These are phyloP conservation scores for Zea mays DNA, from an alignment of 176 grass and related monocot genomes.

Conservation along the genomic window DNA sequence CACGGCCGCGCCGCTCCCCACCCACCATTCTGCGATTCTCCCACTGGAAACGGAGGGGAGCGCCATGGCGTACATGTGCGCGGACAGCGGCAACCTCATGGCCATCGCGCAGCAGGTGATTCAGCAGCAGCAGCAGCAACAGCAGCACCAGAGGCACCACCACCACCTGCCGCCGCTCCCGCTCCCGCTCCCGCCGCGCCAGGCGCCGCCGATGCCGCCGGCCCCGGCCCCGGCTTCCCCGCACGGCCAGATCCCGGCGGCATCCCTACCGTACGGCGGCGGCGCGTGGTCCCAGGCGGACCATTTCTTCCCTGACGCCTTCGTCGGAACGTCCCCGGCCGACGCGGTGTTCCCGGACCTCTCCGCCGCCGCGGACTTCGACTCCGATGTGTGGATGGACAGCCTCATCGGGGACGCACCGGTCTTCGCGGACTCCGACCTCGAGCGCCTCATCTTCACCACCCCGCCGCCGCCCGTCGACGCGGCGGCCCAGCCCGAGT, in stretches of 20 bases:
- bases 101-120: slow-evolving; percentile 99
- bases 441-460: slow-evolving; percentile 75
- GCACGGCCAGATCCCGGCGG: slow-evolving; percentile 50
- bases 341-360: slow-evolving; percentile 62
- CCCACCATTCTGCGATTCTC: slow-evolving; percentile 15
- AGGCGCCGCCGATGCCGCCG: slow-evolving; percentile 18
- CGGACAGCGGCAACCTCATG: slow-evolving; percentile 99
- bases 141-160: slow-evolving; percentile 48
- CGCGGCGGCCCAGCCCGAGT: background rate
- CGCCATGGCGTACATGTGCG: slow-evolving; percentile 95
- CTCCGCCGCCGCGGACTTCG: slow-evolving; percentile 62
- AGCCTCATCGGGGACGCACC: slow-evolving; percentile 80
- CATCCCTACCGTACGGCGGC: slow-evolving; percentile 35
- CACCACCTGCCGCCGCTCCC: slow-evolving; percentile 20
- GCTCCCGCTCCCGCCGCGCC: slow-evolving; percentile 29
- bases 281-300: slow-evolving; percentile 44
- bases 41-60: slow-evolving; percentile 19
- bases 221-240: slow-evolving; percentile 20
- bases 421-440: slow-evolving; percentile 71
- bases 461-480: slow-evolving; percentile 34
- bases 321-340: slow-evolving; percentile 36
- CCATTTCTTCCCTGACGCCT: slow-evolving; percentile 55
- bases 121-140: slow-evolving; percentile 87
- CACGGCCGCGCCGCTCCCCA: background rate
- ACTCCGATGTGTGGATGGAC: slow-evolving; percentile 96